Conservation (phyloP, 1,139 yeast species). For the Geotrichum armillariae region DNA sequence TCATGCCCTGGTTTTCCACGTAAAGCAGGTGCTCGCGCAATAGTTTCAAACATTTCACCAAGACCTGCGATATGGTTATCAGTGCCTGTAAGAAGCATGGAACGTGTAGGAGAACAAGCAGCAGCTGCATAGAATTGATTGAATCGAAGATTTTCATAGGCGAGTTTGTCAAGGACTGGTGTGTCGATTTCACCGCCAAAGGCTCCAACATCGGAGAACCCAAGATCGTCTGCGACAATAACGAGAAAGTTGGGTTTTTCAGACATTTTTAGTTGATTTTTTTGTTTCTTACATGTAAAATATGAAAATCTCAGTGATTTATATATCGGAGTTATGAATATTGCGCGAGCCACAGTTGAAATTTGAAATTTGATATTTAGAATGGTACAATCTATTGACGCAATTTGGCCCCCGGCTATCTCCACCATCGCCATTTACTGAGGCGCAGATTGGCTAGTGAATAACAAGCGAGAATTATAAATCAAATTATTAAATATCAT, state of each 20-base stretch:
- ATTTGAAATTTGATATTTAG: too few species aligned
- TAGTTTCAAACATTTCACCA: constrained; percentile 59
- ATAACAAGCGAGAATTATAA: too few species aligned
- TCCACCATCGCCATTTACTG: too few species aligned
- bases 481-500: too few species aligned
- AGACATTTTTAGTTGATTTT: not conserved
- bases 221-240: constrained; percentile 63
- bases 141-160: constrained; percentile 48
- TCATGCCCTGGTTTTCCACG: constrained; percentile 55
- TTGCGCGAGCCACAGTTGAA: too few species aligned
- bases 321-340: too few species aligned
- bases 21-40: constrained; percentile 29
- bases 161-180: constrained; percentile 51
- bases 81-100: constrained; percentile 61
- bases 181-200: constrained; percentile 62
- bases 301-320: too few species aligned
- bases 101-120: constrained; percentile 65
- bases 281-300: too few species aligned
- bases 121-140: constrained; percentile 65
- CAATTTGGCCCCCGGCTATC: too few species aligned
- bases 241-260: constrained; percentile 47
- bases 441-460: not conserved
- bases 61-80: constrained; percentile 63
- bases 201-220: constrained; percentile 57
- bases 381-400: too few species aligned